phyloP scores from a whole-genome alignment of 305 asterid species.

The Galium porrigens region DNA sequence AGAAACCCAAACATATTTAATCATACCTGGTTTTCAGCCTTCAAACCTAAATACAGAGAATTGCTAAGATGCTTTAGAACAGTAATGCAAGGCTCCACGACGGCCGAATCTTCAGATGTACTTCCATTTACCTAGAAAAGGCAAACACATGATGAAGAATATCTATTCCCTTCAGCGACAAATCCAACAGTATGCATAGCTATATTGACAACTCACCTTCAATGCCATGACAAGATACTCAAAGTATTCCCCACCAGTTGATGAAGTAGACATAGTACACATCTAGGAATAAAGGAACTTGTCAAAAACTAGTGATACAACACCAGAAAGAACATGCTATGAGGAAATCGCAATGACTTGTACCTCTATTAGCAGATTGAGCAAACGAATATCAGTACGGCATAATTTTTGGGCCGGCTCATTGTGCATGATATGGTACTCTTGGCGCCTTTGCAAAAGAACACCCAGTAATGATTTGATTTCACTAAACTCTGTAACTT shows the following conservation, averaged over 20 bases:
- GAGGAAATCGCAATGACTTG: conserved; percentile 8
- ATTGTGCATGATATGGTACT: conserved; percentile 27
- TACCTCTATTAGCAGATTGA: conserved; percentile 80
- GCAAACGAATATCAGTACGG: conserved; percentile 42
- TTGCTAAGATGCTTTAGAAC: conserved; percentile 52
- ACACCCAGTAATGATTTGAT: conserved; percentile 39
- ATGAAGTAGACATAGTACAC: conserved; percentile 34
- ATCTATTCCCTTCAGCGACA: conserved; percentile 3
- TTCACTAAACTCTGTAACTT: conserved; percentile 33
- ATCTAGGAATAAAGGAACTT: conserved; percentile 28
- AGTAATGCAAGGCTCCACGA: conserved; percentile 53
- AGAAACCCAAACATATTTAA: conserved; percentile 3
- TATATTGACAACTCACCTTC: conserved; percentile 31
- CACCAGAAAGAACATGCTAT: conserved; percentile 2
- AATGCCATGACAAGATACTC: conserved; percentile 37
- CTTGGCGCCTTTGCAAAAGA: conserved; percentile 47
- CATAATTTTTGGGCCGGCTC: conserved; percentile 32
- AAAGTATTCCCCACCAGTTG: conserved; percentile 25
- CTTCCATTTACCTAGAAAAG: conserved; percentile 35
- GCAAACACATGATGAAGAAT: conserved; percentile 8
- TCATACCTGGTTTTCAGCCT: conserved; percentile 56
- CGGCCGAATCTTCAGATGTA: conserved; percentile 34
- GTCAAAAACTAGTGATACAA: conserved; percentile 3
- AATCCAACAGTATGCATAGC: conserved; percentile 4
- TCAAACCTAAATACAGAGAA: conserved; percentile 41